Evolutionary conservation across 805 yeast genomes (phyloP), one percentile per base, ranked within the genome.

Genomic region (Isabelozyma pseudorhagii): DNA sequence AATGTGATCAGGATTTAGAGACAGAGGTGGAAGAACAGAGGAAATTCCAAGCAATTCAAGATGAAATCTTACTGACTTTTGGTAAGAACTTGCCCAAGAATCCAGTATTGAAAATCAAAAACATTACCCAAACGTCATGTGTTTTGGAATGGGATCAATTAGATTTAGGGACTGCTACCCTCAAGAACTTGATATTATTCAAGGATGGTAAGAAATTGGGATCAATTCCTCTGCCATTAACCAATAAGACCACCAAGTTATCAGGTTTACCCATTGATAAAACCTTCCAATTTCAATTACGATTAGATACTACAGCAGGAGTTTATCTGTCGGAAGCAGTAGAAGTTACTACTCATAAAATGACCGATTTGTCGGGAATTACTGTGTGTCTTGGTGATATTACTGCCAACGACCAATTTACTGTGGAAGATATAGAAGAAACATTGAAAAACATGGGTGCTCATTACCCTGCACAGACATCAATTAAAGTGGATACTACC

Each of bases 291-390:
- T 93, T 94, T 69, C 90, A 85, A 61, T 78, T 94, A 59, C 81
- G 84, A 56, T 74, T 94, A 63, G 86, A 84, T 50, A 92, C 99
- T 7, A 85, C 97, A 0, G 96, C 97, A 0, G 99, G 99, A n/a
- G 75, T 78, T 9, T 89, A 78, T 59, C 73, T 74, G 61, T 88
- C 97, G 9, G 85, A 90, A 42, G 69, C 69, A 17, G 65, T 93
- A 21, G 79, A 78, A 45, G 81, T 92, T 13, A 85, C 81, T 50
- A 94, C 99, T 3, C 98, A 91, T 66, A 92, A 90, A 62, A 91
- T 93, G 97, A 91, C 97, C 0, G 97, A 94, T 68, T 77, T 94
- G 58, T 79, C 89, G 2, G 99, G 99, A 51, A 90, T 94, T 50
- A 90, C 93, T 0, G 87, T 89, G 1, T 93, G 98, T 67, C 65